A percentile compares a stretch with the other conserved stretches of the same genome.
Evolutionary conservation across 2,329 filamentous ascomycete genomes (phyloP).

Genomic region (Arthrocladium fulminans): DNA sequence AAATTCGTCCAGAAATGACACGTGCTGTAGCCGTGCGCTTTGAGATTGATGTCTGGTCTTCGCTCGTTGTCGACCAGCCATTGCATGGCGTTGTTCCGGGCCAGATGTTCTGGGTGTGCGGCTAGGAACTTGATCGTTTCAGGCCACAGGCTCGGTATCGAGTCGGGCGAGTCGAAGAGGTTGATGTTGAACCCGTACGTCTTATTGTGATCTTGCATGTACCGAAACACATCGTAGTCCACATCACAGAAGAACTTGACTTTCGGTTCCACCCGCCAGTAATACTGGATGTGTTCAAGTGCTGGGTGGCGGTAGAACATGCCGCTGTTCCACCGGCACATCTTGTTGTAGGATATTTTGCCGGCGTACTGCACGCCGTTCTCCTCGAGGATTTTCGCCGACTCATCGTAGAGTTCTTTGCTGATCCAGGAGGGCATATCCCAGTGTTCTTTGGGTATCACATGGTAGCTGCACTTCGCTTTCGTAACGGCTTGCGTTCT

Average conservation of each 20-base stretch:
- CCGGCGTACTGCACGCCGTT: slow-evolving; percentile 83
- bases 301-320: slow-evolving; percentile 96
- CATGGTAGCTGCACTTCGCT: slow-evolving; percentile 58
- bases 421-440: slow-evolving; percentile 87
- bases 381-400: slow-evolving; percentile 70
- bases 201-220: slow-evolving; percentile 97
- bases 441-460: slow-evolving; percentile 92
- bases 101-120: slow-evolving; percentile 70
- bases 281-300: slow-evolving; percentile 72
- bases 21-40: slow-evolving; percentile 88
- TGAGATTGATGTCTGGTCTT: slow-evolving; percentile 68
- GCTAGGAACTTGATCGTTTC: slow-evolving; percentile 85
- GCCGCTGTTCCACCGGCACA: slow-evolving; percentile 98
- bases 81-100: slow-evolving; percentile 72
- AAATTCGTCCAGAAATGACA: slow-evolving; percentile 99
- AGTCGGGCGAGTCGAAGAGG: slow-evolving; percentile 83
- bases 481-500: slow-evolving; percentile 75
- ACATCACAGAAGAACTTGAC: slow-evolving; percentile 99
- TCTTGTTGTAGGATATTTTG: slow-evolving; percentile 89
- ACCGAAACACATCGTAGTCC: slow-evolving; percentile 96
- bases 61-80: slow-evolving; percentile 75
- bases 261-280: slow-evolving; percentile 98
- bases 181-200: slow-evolving; percentile 99
- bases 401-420: slow-evolving; percentile 73
- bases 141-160: slow-evolving; percentile 86